Conservation (phyloP, 768 basidiomycete genomes). For the Strobilomyces dryophilus region DNA sequence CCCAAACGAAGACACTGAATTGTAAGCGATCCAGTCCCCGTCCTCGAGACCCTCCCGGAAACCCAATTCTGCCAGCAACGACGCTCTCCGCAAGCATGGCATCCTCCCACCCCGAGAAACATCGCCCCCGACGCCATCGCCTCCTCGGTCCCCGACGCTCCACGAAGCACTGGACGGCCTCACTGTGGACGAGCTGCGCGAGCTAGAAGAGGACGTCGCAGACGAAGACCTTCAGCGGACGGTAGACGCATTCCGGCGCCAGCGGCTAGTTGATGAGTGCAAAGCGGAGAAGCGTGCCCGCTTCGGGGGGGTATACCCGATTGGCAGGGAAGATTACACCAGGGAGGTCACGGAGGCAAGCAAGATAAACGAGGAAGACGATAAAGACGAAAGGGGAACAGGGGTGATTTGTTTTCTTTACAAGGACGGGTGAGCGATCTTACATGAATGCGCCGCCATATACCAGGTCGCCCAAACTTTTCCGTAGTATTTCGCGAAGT, state of each 20-base stretch:
- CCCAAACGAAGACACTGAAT: slow-evolving; percentile 93
- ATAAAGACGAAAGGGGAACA: slow-evolving; percentile 69
- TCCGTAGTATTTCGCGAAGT: slow-evolving; percentile 70
- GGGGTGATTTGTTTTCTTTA: slow-evolving; percentile 94
- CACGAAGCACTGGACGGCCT: slow-evolving; percentile 64
- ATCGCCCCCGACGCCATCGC: slow-evolving; percentile 73
- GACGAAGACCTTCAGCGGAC: slow-evolving; percentile 77
- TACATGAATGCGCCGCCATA: not conserved
- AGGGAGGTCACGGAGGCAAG: slow-evolving; percentile 95
- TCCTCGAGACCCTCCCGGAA: not conserved
- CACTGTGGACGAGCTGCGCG: slow-evolving; percentile 57
- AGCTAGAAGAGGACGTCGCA: slow-evolving; percentile 65
- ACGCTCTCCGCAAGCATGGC: slow-evolving; percentile 88
- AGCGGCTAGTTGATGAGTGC: slow-evolving; percentile 61
- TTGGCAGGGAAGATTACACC: slow-evolving; percentile 91
- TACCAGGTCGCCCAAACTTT: not conserved
- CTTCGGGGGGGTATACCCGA: slow-evolving; percentile 85
- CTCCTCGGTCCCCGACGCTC: slow-evolving; percentile 72
- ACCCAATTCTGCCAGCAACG: slow-evolving; percentile 56
- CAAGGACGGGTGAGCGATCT: slow-evolving; percentile 78
- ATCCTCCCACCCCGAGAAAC: slow-evolving; percentile 76
- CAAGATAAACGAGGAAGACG: slow-evolving; percentile 58
- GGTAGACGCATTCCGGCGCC: slow-evolving; percentile 60
- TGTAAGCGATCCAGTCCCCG: slow-evolving; percentile 49
- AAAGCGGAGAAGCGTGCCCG: slow-evolving; percentile 54